Evolutionary conservation across 192 early-diverging fungal species (phyloP).

Genomic region (Obelidium mucronatum): DNA sequence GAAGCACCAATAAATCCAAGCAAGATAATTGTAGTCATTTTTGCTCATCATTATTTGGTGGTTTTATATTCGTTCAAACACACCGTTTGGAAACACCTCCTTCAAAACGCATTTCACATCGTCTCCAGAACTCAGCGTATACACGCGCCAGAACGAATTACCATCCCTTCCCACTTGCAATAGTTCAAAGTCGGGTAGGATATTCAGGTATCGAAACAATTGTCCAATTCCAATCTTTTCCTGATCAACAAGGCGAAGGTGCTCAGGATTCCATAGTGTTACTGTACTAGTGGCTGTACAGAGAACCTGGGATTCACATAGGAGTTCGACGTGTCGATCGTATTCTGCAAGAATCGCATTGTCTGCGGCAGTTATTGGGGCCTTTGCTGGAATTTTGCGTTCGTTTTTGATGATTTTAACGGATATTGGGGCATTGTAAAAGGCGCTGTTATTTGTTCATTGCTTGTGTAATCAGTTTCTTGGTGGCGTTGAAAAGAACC

Average conservation of each 20-base stretch:
- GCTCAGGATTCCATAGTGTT: conserved; percentile 42
- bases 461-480: too few relatives aligned
- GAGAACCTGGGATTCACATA: conserved; percentile 37
- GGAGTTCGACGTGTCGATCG: conserved; percentile 49
- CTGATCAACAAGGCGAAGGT: conserved; percentile 42
- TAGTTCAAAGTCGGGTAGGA: conserved; percentile 57
- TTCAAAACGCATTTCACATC: conserved; percentile 43
- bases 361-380: not conserved
- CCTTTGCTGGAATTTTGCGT: not conserved
- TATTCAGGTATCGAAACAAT: conserved; percentile 57
- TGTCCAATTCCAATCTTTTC: conserved; percentile 61
- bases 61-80: conserved; percentile 42
- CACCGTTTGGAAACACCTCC: conserved; percentile 46
- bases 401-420: conserved; percentile 57
- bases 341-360: conserved; percentile 32
- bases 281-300: conserved; percentile 53
- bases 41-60: not conserved
- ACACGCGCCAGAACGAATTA: conserved; percentile 43
- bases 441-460: conserved; percentile 44
- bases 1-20: not conserved
- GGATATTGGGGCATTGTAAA: conserved; percentile 55
- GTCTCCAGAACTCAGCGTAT: conserved; percentile 27
- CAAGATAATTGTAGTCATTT: not conserved
- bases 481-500: not conserved
- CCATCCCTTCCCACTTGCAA: conserved; percentile 33